Conservation (phyloP, 495 filamentous ascomycete genomes). For the Parmelia sp. region DNA sequence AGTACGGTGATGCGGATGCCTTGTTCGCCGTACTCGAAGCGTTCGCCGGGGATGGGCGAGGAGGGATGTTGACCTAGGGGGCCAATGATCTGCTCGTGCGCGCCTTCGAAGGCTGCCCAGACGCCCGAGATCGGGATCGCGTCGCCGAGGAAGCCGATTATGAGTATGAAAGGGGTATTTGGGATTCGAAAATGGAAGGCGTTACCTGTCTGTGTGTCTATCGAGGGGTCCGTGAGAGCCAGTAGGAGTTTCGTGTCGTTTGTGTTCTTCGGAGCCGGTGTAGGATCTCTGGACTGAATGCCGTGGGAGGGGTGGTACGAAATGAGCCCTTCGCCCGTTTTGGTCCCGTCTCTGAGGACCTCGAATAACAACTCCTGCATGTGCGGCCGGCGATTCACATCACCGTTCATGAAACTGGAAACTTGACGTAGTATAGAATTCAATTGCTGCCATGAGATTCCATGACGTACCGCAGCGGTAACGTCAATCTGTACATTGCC, state of each 20-base stretch:
- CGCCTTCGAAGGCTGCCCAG: slow-evolving; percentile 4
- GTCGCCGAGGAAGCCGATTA: not conserved
- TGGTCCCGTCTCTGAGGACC: not conserved
- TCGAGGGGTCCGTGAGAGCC: not conserved
- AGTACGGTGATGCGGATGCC: not conserved
- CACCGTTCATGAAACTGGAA: not conserved
- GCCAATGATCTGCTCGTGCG: not conserved
- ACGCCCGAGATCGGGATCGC: not conserved
- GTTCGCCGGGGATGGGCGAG: not conserved
- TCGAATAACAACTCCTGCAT: slow-evolving; percentile 2
- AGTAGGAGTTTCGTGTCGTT: not conserved
- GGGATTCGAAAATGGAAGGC: not conserved
- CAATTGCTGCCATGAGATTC: not conserved
- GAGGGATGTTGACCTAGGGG: not conserved
- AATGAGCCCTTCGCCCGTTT: not conserved
- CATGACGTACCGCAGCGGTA: not conserved
- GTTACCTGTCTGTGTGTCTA: not conserved
- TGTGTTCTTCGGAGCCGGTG: not conserved
- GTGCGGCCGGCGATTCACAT: not conserved
- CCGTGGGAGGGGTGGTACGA: not conserved
- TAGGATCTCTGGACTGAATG: not conserved
- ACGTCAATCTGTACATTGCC: not conserved
- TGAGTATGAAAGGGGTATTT: not conserved
- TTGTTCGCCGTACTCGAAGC: not conserved
- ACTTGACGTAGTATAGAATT: not conserved